phyloP scores from a whole-genome alignment of 139 green algal species.

The Asterochloris erici region DNA sequence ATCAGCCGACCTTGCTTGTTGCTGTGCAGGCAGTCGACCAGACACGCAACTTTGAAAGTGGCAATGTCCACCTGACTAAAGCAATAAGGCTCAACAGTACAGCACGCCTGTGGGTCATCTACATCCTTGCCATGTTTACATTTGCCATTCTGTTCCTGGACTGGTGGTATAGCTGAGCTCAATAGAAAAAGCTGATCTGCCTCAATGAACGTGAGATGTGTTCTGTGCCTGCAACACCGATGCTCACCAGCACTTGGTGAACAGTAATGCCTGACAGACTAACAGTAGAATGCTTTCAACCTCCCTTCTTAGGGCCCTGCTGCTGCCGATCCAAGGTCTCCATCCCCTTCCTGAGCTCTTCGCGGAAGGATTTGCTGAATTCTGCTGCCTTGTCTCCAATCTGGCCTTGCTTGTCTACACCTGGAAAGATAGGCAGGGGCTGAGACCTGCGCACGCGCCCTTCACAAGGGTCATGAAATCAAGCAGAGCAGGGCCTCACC shows the following conservation, averaged over 20 bases:
- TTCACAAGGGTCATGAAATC: not conserved
- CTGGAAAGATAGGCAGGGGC: not conserved
- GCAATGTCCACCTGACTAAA: constrained; percentile 68
- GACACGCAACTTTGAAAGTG: constrained; percentile 51
- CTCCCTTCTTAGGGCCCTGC: too few species aligned
- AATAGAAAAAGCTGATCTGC: too few species aligned
- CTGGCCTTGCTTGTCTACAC: constrained; percentile 18
- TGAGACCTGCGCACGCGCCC: not conserved
- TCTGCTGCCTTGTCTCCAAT: constrained; percentile 28
- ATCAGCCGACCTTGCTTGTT: not conserved
- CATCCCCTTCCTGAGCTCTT: constrained; percentile 32
- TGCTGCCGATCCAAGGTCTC: too few species aligned
- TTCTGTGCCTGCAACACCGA: too few species aligned
- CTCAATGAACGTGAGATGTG: too few species aligned
- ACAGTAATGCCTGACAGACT: too few species aligned
- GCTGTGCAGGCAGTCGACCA: constrained; percentile 20
- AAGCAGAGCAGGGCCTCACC: constrained; percentile 14
- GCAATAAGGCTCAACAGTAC: constrained; percentile 57
- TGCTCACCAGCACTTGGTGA: too few species aligned
- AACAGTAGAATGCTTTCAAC: too few species aligned
- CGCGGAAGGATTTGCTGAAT: constrained; percentile 38
- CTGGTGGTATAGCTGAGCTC: too few species aligned
- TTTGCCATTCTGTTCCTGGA: constrained; percentile 57
- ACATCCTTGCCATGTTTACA: constrained; percentile 55
- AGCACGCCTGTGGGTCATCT: constrained; percentile 51